Base-by-base conservation (phyloP, 2,329 filamentous ascomycete species). In the Leptographium procerum region DNA sequence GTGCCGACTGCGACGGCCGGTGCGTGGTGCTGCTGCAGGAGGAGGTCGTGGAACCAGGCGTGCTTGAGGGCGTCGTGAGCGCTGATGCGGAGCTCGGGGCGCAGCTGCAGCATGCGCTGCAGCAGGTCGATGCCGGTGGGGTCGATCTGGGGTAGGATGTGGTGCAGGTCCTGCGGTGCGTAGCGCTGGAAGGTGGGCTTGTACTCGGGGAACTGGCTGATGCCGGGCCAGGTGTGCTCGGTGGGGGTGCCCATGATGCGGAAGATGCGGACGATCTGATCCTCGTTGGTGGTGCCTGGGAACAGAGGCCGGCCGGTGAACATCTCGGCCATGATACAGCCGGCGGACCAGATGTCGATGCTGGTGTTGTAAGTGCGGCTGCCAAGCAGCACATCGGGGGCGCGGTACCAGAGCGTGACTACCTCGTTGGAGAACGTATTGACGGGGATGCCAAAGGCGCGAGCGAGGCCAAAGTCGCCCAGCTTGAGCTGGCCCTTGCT, bases 241-340 rank as follows among this genome's bases (percentile, higher is more conserved):
- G 89, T 95, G 0, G 94, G 94, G 0, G 94, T 99, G 61, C 94
- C 94, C 94, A 99, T 99, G 61, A 99, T 86, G 60, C 94, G 84
- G 81, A 99, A 99, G 72, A 99, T 99, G 70, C 95, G 91, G 63
- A 95, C 82, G 56, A 97, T 85, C 72, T 99, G 94, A 69, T 99
- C 94, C 72, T 99, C 94, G 71, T 99, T 99, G 43, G 94, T 96
- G 1, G 94, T 99, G 60, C 94, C 94, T 0, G 94, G 94, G 75
- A 99, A 99, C 8, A 99, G 81, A 0, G 94, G 94, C 22, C 94
- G 83, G 4, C 94, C 94, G 0, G 92, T 96, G 72, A 95, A 97
- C 91, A 99, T 96, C 74, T 99, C 94, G 11, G 94, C 94, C 94
- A 99, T 97, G 77, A 99, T 99, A 72, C 94, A 99, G 59, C 94